Conservation (phyloP, 805 yeast genomes). For the Metschnikowia chrysomelidarum region DNA sequence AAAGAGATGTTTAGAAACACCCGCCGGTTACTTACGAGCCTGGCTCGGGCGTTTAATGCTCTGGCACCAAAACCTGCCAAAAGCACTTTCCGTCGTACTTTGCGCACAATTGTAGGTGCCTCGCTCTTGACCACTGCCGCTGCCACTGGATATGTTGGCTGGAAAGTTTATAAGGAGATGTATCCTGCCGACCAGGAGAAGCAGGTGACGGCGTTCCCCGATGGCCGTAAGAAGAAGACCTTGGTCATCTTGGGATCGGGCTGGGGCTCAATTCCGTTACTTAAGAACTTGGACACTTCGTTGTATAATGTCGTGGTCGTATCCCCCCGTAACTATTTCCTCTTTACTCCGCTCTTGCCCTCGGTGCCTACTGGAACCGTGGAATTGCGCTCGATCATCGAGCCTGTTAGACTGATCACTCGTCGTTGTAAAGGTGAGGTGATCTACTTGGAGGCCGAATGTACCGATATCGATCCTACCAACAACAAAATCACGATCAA, state of each 20-base stretch:
- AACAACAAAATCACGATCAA: constrained; percentile 62
- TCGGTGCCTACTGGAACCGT: constrained; percentile 94
- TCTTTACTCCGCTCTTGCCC: constrained; percentile 94
- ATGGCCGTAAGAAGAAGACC: constrained; percentile 66
- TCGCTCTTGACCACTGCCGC: constrained; percentile 53
- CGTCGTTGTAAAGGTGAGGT: constrained; percentile 78
- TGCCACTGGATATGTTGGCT: constrained; percentile 49
- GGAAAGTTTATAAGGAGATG: constrained; percentile 60
- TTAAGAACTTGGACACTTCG: constrained; percentile 82
- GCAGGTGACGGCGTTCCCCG: constrained; percentile 53
- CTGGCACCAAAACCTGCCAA: constrained; percentile 15
- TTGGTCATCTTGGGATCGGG: constrained; percentile 84
- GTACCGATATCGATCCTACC: constrained; percentile 74
- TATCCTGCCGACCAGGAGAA: constrained; percentile 60
- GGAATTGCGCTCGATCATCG: constrained; percentile 86
- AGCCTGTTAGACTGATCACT: constrained; percentile 85
- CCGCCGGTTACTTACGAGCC: constrained; percentile 23
- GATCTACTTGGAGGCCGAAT: constrained; percentile 85
- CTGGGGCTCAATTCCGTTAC: constrained; percentile 88
- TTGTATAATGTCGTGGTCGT: constrained; percentile 85
- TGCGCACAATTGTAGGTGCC: constrained; percentile 48
- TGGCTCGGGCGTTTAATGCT: constrained; percentile 23
- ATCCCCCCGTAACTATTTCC: constrained; percentile 92
- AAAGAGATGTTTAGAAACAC: constrained; percentile 18
- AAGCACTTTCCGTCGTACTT: constrained; percentile 36